Evolutionary conservation across 352 stramenopile genomes (phyloP).

Genomic region (Pythium brachiatum): DNA sequence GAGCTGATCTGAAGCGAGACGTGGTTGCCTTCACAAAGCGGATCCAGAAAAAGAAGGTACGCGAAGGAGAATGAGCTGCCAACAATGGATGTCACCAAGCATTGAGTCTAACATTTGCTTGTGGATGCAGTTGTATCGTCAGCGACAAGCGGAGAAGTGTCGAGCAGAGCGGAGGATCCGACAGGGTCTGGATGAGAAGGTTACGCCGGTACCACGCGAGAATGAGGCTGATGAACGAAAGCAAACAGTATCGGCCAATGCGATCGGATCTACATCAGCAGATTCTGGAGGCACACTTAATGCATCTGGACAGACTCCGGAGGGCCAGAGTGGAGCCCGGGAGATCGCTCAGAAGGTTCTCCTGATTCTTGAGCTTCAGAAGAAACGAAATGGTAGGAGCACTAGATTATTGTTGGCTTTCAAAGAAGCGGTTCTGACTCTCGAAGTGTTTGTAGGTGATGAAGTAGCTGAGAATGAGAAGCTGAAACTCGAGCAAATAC

Average conservation of each 20-base stretch:
- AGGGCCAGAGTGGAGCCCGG: too few relatives aligned
- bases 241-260: neutral
- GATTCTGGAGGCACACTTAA: too few relatives aligned
- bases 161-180: conserved; percentile 14
- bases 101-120: neutral
- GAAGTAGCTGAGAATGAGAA: neutral
- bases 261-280: too few relatives aligned
- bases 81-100: neutral
- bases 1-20: neutral
- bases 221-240: neutral
- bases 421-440: neutral
- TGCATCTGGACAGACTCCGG: too few relatives aligned
- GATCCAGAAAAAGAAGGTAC: conserved; percentile 34
- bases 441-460: neutral
- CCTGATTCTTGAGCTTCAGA: conserved; percentile 19
- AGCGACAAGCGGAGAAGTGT: conserved; percentile 1
- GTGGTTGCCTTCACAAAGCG: conserved; percentile 24
- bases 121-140: neutral
- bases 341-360: conserved; percentile 24
- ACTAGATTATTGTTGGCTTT: neutral
- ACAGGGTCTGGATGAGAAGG: neutral
- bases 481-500: neutral
- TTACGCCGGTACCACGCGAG: neutral
- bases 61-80: neutral
- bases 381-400: conserved; percentile 18